Conservation (phyloP, 495 filamentous ascomycete species). For the Penicillium coffeae region DNA sequence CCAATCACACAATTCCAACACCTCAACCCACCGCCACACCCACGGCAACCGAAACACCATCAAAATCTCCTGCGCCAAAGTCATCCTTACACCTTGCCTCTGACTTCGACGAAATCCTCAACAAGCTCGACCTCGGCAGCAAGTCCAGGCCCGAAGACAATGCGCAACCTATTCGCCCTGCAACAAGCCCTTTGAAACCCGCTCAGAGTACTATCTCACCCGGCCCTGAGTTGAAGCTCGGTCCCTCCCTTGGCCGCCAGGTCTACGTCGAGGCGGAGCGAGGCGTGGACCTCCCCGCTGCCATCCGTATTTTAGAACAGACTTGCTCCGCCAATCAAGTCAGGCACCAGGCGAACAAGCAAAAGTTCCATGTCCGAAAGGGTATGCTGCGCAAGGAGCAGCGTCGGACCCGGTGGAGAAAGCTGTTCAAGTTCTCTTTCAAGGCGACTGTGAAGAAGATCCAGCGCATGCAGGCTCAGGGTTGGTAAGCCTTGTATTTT, state of each 20-base stretch:
- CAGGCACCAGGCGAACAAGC: conserved; percentile 15
- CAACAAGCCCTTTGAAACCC: not conserved
- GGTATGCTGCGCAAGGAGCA: conserved; percentile 37
- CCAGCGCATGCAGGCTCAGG: conserved; percentile 44
- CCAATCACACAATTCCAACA: conserved; percentile 10
- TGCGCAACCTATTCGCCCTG: not conserved
- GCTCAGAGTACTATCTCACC: not conserved
- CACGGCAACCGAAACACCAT: conserved; percentile 1
- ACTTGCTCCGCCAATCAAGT: conserved; percentile 28
- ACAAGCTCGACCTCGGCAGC: conserved; percentile 34
- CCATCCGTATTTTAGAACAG: conserved; percentile 25
- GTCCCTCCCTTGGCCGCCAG: conserved; percentile 40
- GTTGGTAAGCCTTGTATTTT: conserved; percentile 33
- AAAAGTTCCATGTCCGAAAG: conserved; percentile 37
- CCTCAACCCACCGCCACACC: not conserved
- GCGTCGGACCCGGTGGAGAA: conserved; percentile 36
- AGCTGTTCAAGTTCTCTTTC: conserved; percentile 44
- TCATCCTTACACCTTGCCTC: conserved; percentile 5
- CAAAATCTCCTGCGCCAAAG: not conserved
- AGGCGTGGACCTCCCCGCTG: conserved; percentile 29
- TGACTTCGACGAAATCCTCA: conserved; percentile 39
- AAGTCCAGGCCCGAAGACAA: conserved; percentile 6
- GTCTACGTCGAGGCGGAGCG: conserved; percentile 34
- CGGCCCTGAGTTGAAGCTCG: conserved; percentile 34
- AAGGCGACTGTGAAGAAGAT: conserved; percentile 39